Conservation (phyloP, 352 stramenopile genomes). For the Globisporangium recalcitrans region DNA sequence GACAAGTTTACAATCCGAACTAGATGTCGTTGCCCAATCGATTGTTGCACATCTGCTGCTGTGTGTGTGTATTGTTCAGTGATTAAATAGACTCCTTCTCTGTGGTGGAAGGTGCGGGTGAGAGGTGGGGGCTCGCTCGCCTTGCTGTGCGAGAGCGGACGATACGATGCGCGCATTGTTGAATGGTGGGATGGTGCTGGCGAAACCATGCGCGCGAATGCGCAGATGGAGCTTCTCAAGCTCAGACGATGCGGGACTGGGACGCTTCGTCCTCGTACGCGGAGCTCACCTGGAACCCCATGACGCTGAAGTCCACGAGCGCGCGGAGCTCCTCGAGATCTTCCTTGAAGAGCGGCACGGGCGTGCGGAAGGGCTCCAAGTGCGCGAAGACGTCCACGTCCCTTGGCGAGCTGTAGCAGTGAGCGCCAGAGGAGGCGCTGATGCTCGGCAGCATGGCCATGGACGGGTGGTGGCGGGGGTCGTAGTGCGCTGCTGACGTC, state of each 20-base stretch:
- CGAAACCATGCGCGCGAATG: too few species aligned
- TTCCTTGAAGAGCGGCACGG: constrained; percentile 28
- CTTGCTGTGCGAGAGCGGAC: background rate
- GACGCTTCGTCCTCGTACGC: background rate
- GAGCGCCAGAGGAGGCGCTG: background rate
- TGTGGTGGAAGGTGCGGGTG: background rate
- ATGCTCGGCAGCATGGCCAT: constrained; percentile 10
- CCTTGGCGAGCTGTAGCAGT: constrained; percentile 18
- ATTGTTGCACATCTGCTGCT: background rate
- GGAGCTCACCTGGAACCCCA: constrained; percentile 1
- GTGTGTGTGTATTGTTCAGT: background rate
- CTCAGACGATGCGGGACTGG: constrained; percentile 11
- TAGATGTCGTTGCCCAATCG: background rate
- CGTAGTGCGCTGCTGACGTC: too few species aligned
- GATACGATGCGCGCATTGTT: background rate
- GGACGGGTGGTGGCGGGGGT: background rate
- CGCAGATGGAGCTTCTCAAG: background rate
- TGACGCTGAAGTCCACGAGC: constrained; percentile 26
- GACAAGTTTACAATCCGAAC: background rate
- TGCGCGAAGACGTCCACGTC: constrained; percentile 20
- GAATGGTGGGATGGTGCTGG: too few species aligned
- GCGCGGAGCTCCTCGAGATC: constrained; percentile 35
- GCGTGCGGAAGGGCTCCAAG: constrained; percentile 32
- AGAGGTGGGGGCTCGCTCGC: background rate
- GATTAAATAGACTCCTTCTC: constrained; percentile 7